A percentile compares a stretch with the other conserved stretches of the same genome.
Evolutionary conservation across 148 eudicot genomes (phyloP).

Genomic region (Fallopia convolvulus): DNA sequence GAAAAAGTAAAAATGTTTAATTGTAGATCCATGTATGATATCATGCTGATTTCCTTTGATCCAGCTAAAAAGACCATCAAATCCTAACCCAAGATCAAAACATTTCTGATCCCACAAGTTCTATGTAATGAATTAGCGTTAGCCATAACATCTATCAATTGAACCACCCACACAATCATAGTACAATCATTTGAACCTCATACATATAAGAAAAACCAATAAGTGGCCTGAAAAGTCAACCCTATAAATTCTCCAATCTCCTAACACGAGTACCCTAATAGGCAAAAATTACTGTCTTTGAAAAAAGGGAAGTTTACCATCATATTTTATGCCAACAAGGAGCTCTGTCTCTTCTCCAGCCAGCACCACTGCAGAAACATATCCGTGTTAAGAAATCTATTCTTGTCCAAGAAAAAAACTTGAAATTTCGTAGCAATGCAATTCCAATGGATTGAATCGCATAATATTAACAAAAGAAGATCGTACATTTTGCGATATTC

Average conservation of each 20-base stretch:
- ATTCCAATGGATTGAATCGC: background rate
- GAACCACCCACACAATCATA: background rate
- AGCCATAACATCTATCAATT: too few species aligned
- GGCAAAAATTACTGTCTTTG: background rate
- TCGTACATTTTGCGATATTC: slow-evolving; percentile 52
- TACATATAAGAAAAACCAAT: too few species aligned
- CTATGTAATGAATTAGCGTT: background rate
- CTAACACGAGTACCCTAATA: background rate
- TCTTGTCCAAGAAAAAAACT: background rate
- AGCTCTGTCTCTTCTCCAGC: slow-evolving; percentile 88
- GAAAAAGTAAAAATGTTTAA: background rate
- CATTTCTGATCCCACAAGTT: background rate
- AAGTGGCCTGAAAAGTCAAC: background rate
- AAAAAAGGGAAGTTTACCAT: slow-evolving; percentile 34
- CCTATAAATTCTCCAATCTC: background rate
- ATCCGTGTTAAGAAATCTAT: background rate
- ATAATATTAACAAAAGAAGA: background rate
- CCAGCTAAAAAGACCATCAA: background rate
- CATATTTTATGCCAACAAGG: slow-evolving; percentile 72
- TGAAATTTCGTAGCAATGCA: background rate
- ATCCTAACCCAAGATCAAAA: background rate
- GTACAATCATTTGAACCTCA: background rate
- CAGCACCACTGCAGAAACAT: slow-evolving; percentile 40
- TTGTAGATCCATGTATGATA: background rate
- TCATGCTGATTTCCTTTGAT: background rate